Evolutionary conservation across 495 filamentous ascomycete species (phyloP).

Genomic region (Saxispiralis lemnorum): DNA sequence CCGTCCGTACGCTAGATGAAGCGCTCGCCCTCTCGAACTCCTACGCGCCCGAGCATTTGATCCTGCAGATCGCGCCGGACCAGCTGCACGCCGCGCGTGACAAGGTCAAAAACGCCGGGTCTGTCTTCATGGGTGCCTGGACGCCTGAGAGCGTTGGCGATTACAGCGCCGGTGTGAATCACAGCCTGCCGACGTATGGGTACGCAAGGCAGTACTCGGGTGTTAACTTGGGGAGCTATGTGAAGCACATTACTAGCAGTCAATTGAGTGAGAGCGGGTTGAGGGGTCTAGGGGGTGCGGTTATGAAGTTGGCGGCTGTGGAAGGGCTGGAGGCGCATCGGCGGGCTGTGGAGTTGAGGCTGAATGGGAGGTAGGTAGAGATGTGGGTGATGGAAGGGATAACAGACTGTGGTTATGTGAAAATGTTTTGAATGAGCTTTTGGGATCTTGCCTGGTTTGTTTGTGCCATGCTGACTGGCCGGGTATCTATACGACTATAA

Average conservation of each 20-base stretch:
- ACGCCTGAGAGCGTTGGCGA: slow-evolving; percentile 94
- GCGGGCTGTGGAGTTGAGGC: slow-evolving; percentile 72
- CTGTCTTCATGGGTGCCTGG: slow-evolving; percentile 88
- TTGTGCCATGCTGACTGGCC: no score
- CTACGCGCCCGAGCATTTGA: slow-evolving; percentile 96
- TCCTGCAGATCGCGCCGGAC: slow-evolving; percentile 69
- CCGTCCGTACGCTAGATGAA: slow-evolving; percentile 62
- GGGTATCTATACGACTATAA: no score
- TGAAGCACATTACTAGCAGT: slow-evolving; percentile 90
- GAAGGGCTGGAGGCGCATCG: slow-evolving; percentile 92
- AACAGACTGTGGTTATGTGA: no score
- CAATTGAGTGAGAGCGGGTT: slow-evolving; percentile 75
- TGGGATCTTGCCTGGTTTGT: no score
- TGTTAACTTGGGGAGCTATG: slow-evolving; percentile 83
- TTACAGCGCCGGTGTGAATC: slow-evolving; percentile 94
- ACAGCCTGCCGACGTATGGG: slow-evolving; percentile 88
- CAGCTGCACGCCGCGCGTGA: slow-evolving; percentile 35
- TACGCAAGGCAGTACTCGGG: slow-evolving; percentile 97
- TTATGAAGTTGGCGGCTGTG: slow-evolving; percentile 84
- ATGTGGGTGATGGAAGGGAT: no score
- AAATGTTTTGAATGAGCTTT: no score
- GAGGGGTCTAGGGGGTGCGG: slow-evolving; percentile 62
- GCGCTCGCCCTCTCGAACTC: slow-evolving; percentile 77
- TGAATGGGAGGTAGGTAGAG: slow-evolving; percentile 32
- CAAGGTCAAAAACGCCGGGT: slow-evolving; percentile 81